A percentile compares a stretch with the other conserved stretches of the same genome.
These are phyloP conservation scores for Linderina pennispora DNA, from an alignment of 192 early-diverging fungal genomes.

Conservation along the genomic window DNA sequence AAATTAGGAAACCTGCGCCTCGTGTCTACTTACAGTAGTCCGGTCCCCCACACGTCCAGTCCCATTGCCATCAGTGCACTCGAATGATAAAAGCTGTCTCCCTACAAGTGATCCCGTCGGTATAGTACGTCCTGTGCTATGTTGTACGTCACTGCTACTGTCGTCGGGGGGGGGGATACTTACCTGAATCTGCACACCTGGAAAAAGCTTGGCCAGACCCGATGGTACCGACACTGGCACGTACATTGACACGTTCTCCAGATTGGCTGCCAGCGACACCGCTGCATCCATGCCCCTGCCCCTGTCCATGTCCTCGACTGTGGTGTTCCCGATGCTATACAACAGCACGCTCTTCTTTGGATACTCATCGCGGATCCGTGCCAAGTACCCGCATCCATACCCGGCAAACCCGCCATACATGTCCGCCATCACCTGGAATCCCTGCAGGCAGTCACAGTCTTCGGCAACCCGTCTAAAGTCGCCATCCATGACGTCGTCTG, in stretches of 20 bases:
- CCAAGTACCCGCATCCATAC: constrained; percentile 52
- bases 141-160: no score
- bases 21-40: constrained; percentile 5
- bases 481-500: constrained; percentile 36
- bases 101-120: constrained; percentile 4
- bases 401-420: constrained; percentile 67
- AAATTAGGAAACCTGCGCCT: no score
- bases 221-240: constrained; percentile 28
- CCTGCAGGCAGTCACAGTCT: constrained; percentile 48
- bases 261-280: constrained; percentile 11
- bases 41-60: constrained; percentile 28
- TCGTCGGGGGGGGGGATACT: no score
- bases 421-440: constrained; percentile 65
- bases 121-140: no score
- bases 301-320: neutral
- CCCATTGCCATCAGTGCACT: constrained; percentile 24
- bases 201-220: neutral
- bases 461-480: constrained; percentile 27
- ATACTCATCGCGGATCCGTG: constrained; percentile 61
- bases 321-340: constrained; percentile 45
- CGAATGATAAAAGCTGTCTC: constrained; percentile 6
- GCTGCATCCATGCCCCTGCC: constrained; percentile 15
- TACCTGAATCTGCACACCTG: constrained; percentile 8
- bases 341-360: constrained; percentile 57
- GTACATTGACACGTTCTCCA: constrained; percentile 21